phyloP scores from a whole-genome alignment of 176 grass and related monocot genomes.

The Pontederia crassipes region DNA sequence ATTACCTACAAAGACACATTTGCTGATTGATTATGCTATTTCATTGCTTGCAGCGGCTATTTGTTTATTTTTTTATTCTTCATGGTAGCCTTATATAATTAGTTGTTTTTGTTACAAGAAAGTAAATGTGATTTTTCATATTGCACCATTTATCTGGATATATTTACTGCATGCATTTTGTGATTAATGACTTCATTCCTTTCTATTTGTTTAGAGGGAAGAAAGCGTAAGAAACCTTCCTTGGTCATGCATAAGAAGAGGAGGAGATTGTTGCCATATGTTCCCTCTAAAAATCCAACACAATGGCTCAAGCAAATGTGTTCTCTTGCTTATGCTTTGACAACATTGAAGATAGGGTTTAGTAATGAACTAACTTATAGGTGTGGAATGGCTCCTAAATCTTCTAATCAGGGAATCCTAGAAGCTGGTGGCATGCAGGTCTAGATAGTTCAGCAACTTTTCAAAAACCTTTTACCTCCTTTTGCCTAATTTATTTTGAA shows the following conservation, averaged over 20 bases:
- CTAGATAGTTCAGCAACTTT: not conserved
- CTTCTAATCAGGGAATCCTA: constrained; percentile 48
- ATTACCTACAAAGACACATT: no score
- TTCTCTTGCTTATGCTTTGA: constrained; percentile 76
- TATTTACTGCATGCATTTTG: no score
- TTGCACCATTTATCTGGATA: no score
- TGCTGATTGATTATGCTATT: no score
- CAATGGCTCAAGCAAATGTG: constrained; percentile 62
- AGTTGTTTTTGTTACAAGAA: no score
- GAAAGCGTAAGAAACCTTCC: constrained; percentile 45
- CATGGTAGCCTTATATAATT: no score
- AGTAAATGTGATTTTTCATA: no score
- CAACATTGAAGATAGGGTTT: constrained; percentile 49
- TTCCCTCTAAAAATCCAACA: constrained; percentile 41
- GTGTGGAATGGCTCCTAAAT: constrained; percentile 47
- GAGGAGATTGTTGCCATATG: constrained; percentile 66
- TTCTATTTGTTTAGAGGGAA: constrained; percentile 33
- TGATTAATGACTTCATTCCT: no score
- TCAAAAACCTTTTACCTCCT: not conserved
- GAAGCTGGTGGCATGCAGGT: constrained; percentile 93
- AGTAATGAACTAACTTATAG: constrained; percentile 68
- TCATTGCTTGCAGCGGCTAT: no score
- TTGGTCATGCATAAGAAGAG: constrained; percentile 74
- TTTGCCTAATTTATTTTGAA: not conserved
- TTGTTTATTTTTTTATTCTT: no score